phyloP scores from a whole-genome alignment of 352 stramenopile species.

The Phytophthora cajani region DNA sequence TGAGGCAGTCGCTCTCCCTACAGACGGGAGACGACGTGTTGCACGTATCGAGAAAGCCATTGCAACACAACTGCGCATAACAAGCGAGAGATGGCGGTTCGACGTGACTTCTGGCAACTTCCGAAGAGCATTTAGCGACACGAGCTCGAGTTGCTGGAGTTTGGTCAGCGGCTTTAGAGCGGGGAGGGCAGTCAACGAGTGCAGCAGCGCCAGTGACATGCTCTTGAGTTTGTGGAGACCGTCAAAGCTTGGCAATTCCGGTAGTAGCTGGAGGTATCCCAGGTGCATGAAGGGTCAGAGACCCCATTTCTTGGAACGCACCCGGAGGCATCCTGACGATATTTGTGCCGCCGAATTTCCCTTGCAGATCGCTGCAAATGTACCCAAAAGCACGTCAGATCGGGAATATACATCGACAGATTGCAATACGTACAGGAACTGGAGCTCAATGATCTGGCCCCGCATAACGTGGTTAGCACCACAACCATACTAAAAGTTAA shows the following conservation, averaged over 20 bases:
- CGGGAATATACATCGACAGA: not conserved
- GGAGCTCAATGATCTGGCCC: conserved; percentile 20
- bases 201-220: conserved; percentile 20
- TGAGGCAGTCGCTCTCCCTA: conserved; percentile 3
- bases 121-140: conserved; percentile 1
- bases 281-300: conserved; percentile 41
- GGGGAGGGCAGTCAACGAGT: conserved; percentile 5
- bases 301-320: conserved; percentile 20
- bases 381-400: not conserved
- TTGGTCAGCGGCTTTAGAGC: conserved; percentile 20
- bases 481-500: too few relatives aligned
- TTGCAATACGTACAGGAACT: conserved; percentile 31
- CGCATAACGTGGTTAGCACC: not conserved
- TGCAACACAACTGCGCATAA: conserved; percentile 25
- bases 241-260: conserved; percentile 25
- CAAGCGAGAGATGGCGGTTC: not conserved
- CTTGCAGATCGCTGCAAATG: conserved; percentile 5
- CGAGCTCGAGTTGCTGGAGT: conserved; percentile 10
- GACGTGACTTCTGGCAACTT: conserved; percentile 14
- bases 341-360: conserved; percentile 12
- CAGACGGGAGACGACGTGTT: conserved; percentile 8
- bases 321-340: conserved; percentile 3
- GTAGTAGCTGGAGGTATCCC: conserved; percentile 17
- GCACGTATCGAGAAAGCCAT: conserved; percentile 29
- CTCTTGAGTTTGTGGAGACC: conserved; percentile 30